phyloP scores from a whole-genome alignment of 140 eudicot species.

The Anethum foeniculum region DNA sequence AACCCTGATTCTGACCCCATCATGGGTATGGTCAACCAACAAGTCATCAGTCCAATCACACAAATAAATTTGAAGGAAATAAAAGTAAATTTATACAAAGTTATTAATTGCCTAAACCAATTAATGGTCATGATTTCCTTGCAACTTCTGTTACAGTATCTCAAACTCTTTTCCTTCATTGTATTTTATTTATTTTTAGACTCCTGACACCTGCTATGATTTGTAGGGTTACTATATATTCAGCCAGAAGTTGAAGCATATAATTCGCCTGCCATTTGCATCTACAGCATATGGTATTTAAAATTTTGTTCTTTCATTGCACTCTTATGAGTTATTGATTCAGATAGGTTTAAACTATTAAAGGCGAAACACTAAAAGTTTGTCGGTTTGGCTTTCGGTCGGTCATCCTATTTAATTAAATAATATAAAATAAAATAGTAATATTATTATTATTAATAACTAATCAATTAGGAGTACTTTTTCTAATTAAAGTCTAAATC shows the following conservation, averaged over 20 bases:
- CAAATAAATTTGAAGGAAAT: neutral
- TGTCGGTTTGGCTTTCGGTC: no score
- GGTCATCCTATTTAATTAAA: no score
- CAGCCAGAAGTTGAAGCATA: slow-evolving; percentile 91
- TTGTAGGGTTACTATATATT: slow-evolving; percentile 87
- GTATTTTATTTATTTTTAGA: slow-evolving; percentile 1
- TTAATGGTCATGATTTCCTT: neutral
- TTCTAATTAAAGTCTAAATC: no score
- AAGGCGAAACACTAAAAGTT: no score
- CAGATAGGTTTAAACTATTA: neutral
- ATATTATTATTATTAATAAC: no score
- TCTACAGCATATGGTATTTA: slow-evolving; percentile 69
- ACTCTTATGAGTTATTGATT: neutral
- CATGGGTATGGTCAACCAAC: neutral
- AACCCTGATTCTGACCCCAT: neutral
- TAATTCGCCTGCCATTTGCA: slow-evolving; percentile 87
- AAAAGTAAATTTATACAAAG: neutral
- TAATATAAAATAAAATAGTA: no score
- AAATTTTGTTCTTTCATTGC: neutral
- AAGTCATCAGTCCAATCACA: neutral
- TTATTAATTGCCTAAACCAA: neutral
- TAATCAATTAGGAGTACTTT: no score
- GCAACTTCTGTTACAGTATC: neutral
- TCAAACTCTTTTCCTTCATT: neutral
- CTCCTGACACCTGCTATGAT: slow-evolving; percentile 21